phyloP scores from a whole-genome alignment of 2,329 filamentous ascomycete species.

The Thermothelomyces thermophilus region DNA sequence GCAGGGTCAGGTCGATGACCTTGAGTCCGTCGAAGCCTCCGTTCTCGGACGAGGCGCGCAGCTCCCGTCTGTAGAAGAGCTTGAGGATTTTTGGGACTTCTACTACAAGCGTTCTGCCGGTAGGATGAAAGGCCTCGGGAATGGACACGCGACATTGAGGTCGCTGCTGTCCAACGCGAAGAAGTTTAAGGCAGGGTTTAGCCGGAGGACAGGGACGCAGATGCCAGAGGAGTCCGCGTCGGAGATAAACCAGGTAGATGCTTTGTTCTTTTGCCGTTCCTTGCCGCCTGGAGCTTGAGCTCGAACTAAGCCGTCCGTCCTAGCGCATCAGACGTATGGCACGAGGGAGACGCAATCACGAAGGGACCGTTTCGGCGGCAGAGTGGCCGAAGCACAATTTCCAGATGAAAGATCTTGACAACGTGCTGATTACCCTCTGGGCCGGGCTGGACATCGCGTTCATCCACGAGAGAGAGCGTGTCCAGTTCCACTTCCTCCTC shows the following conservation, averaged over 20 bases:
- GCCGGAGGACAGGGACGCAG: neutral
- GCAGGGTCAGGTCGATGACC: neutral
- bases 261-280: too few species aligned
- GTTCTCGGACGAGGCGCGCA: neutral
- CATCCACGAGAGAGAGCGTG: slow-evolving; percentile 3
- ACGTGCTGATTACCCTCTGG: slow-evolving; percentile 3
- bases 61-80: neutral
- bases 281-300: neutral
- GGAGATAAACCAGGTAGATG: neutral
- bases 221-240: neutral
- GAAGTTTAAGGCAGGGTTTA: neutral
- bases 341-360: neutral
- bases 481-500: slow-evolving; percentile 4
- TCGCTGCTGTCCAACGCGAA: neutral
- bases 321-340: neutral
- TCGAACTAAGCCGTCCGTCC: neutral
- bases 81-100: neutral
- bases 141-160: neutral
- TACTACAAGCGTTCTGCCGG: slow-evolving; percentile 1
- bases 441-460: neutral
- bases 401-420: neutral
- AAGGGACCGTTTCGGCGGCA: slow-evolving; percentile 3
- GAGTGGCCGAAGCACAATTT: slow-evolving; percentile 6
- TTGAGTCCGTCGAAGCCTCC: neutral
- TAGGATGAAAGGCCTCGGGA: neutral